These are phyloP conservation scores for Trichoderma sp. DNA, from an alignment of 2,329 filamentous ascomycete species.

Conservation along the genomic window DNA sequence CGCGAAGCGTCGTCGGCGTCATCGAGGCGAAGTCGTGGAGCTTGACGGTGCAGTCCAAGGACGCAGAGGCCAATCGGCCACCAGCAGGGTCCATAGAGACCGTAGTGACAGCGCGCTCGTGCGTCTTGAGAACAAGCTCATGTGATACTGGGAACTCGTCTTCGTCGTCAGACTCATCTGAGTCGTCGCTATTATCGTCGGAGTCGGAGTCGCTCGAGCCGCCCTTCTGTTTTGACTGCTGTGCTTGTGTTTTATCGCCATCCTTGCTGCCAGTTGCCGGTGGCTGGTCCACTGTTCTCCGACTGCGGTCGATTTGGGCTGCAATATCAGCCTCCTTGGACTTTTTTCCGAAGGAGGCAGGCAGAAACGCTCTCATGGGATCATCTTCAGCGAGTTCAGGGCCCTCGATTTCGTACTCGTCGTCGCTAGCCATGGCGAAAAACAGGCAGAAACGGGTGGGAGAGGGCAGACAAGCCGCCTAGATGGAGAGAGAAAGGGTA, in stretches of 20 bases:
- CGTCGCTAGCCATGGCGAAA: conserved; percentile 60
- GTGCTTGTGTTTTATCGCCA: conserved; percentile 29
- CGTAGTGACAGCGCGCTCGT: conserved; percentile 84
- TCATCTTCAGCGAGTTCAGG: conserved; percentile 64
- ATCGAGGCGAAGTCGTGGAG: conserved; percentile 95
- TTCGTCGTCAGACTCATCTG: conserved; percentile 69
- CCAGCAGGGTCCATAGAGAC: conserved; percentile 84
- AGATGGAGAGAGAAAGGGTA: conserved; percentile 1
- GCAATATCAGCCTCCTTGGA: conserved; percentile 72
- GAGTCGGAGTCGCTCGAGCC: conserved; percentile 48
- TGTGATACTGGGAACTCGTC: conserved; percentile 93
- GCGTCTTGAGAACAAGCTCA: conserved; percentile 89
- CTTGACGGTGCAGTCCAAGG: conserved; percentile 87
- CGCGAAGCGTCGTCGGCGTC: conserved; percentile 90
- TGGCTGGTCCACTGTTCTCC: conserved; percentile 52
- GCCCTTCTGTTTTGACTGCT: conserved; percentile 36
- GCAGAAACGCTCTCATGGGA: conserved; percentile 76
- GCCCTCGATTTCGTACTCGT: conserved; percentile 60
- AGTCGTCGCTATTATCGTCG: conserved; percentile 47
- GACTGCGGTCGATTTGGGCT: conserved; percentile 79
- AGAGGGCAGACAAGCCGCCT: conserved; percentile 4
- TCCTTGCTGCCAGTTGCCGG: conserved; percentile 24
- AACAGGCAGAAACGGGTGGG: conserved; percentile 26
- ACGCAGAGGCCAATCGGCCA: conserved; percentile 83
- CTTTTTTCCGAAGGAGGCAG: conserved; percentile 83